Evolutionary conservation across 176 grass and related monocot species (phyloP).

Genomic region (Lolium multiflorum): DNA sequence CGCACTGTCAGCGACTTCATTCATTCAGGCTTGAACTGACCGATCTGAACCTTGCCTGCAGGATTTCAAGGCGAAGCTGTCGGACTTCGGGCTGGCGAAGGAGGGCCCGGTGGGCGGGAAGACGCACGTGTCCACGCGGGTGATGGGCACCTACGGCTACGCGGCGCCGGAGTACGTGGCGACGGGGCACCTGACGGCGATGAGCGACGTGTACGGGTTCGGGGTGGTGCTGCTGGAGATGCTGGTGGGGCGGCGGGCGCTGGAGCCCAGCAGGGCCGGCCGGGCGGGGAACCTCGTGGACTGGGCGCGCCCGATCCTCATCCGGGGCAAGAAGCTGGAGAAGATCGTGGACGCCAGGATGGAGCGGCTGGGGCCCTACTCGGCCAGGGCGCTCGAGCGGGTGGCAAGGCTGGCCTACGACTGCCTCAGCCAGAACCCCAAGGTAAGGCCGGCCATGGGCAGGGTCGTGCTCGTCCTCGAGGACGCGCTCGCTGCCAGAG

Average conservation of each 20-base stretch:
- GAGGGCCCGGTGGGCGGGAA: slow-evolving; percentile 72
- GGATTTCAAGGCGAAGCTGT: slow-evolving; percentile 80
- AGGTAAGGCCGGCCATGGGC: slow-evolving; percentile 67
- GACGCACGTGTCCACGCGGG: slow-evolving; percentile 79
- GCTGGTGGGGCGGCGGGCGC: slow-evolving; percentile 65
- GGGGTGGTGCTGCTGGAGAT: slow-evolving; percentile 90
- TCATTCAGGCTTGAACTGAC: neutral
- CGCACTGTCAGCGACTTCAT: no score
- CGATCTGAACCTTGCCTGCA: neutral
- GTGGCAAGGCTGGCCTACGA: slow-evolving; percentile 71
- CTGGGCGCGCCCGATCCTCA: slow-evolving; percentile 79
- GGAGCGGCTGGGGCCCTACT: slow-evolving; percentile 15
- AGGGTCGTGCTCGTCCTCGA: slow-evolving; percentile 63
- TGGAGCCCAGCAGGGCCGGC: slow-evolving; percentile 55
- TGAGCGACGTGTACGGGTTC: slow-evolving; percentile 92
- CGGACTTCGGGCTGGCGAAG: slow-evolving; percentile 90
- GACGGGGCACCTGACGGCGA: slow-evolving; percentile 79
- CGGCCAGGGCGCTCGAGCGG: slow-evolving; percentile 35
- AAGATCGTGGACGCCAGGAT: slow-evolving; percentile 68
- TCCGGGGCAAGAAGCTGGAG: slow-evolving; percentile 56
- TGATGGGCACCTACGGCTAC: slow-evolving; percentile 93
- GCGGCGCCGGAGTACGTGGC: slow-evolving; percentile 83
- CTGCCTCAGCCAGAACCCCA: slow-evolving; percentile 83
- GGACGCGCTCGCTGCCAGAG: slow-evolving; percentile 36
- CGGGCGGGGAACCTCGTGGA: slow-evolving; percentile 71